These are phyloP conservation scores for Nothophaeocryptopus gaeumannii DNA, from an alignment of 2,329 filamentous ascomycete species.

Conservation along the genomic window DNA sequence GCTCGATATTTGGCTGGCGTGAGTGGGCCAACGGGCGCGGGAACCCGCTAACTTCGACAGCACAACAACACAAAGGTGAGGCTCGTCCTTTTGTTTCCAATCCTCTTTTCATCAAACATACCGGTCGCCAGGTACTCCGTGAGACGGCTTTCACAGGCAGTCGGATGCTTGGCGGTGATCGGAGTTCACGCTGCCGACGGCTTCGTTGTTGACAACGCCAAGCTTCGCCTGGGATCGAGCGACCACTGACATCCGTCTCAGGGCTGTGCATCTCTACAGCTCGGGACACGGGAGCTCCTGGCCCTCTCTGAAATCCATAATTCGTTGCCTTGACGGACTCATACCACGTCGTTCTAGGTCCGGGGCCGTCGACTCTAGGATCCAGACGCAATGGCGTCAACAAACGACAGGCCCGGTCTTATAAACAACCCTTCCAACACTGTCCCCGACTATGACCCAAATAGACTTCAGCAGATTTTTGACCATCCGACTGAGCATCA, in stretches of 20 bases:
- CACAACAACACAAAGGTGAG: neutral
- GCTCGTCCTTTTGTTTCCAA: neutral
- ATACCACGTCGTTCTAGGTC: constrained; percentile 3
- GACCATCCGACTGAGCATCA: constrained; percentile 12
- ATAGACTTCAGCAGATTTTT: constrained; percentile 13
- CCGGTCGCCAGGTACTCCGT: too few relatives aligned
- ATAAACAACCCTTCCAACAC: constrained; percentile 8
- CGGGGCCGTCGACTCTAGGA: neutral
- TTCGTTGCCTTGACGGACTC: neutral
- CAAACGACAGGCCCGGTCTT: constrained; percentile 2
- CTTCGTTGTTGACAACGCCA: too few relatives aligned
- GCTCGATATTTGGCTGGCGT: neutral
- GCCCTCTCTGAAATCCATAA: neutral
- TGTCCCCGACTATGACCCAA: constrained; percentile 18
- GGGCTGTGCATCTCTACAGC: too few relatives aligned
- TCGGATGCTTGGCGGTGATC: too few relatives aligned
- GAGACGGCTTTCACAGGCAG: too few relatives aligned
- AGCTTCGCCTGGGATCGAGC: too few relatives aligned
- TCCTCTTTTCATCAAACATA: too few relatives aligned
- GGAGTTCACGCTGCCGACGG: too few relatives aligned
- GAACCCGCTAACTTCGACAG: neutral
- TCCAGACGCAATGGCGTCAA: constrained; percentile 12
- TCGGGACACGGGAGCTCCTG: constrained; percentile 1
- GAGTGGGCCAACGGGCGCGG: neutral
- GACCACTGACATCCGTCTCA: too few relatives aligned